Evolutionary conservation across 169 alveolate genomes (phyloP), one percentile per base, ranked within the genome.

Genomic region (Eimeria necatrix): DNA sequence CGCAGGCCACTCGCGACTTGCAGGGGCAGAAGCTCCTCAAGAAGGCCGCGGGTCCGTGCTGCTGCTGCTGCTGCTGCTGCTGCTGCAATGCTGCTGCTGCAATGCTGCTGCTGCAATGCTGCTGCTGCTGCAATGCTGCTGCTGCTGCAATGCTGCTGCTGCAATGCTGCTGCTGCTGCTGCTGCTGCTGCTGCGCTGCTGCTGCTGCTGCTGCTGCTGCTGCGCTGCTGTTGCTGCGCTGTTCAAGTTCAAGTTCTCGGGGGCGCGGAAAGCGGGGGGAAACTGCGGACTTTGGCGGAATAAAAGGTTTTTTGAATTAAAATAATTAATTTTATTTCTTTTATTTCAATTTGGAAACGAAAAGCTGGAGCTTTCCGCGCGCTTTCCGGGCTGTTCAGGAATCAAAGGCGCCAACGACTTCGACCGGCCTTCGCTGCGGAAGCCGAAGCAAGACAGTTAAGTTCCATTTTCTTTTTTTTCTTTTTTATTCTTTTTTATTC

Each of bases 391-490:
- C 22, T 68, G 80, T 68, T 18, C 80, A 68, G 80, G 80, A 9
- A 2, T 68, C 80, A 68, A 68, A 24, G 80, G 80, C 10, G 16
- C 80, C 32, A 22, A 68, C 80, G 80, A 68, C 48, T 68, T 68
- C 80, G 80, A 68, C 12, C 80, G 80, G n/a, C 80, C 80, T 22
- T 68, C 80, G 10, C 22, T 68, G 80, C 80, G 80, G 80, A 68
- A 68, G 46, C 80, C 80, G 16, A 68, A 68, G 12, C 80, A 18
- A 68, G 80, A 24, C 10, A 24, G 80, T 68, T 68, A 68, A 20
- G 16, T 68, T 68, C 46, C 7, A 48, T 4, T 68, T 18, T 10
- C 4, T 68, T 18, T 14, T 14, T 3, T 4, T 32, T 7, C 46
- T 68, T n/a, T 24, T 18, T 14, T 14, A n/a, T 4, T 32, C 32